Base-by-base conservation (phyloP, 768 basidiomycete species). In the Amanita molliuscula region DNA sequence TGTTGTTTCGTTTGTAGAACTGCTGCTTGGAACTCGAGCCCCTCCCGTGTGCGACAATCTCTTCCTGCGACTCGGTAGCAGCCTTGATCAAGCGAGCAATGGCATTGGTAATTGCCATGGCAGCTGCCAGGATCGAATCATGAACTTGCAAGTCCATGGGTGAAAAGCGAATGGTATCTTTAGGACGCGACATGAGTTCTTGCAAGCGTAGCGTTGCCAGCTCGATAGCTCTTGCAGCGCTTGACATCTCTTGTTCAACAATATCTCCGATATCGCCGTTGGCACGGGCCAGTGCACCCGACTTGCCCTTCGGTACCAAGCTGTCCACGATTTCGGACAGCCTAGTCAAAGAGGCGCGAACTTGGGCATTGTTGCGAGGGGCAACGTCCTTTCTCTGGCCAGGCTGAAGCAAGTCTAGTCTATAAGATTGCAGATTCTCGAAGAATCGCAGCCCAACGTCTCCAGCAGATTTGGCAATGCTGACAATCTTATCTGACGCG, bases 1-100 rank as follows among this genome's bases (percentile, higher is more conserved):
- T 79, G 67, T 98, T 98, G 80, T 99, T 97, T 53, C 90, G 84
- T 73, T 99, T 99, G 78, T 98, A 99, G 77, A 99, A 99, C 60
- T 97, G 95, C 65, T 95, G 91, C 16, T 75, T 81, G 20, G 93
- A 79, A 65, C 83, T 92, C 16, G 93, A 88, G 6, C 96, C 96
- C 64, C 81, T 88, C 51, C 96, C 96, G 68, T 96, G 85, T 2
- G 84, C 83, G 48, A 97, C 96, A 49, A 99, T 99, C 70, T 99
- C 96, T 64, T 97, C 82, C 66, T 99, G 96, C 45, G 94, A 97
- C 33, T 94, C 94, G 1, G 96, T 96, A 18, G 96, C 96, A 7
- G 96, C 95, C 63, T 87, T 79, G 62, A 99, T 98, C 52, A 99
- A 81, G 29, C 93, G 82, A 15, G 81, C 88, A 60, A 99, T 99